Conservation (phyloP, 257 asterid species). For the Thymus mandschuricus region DNA sequence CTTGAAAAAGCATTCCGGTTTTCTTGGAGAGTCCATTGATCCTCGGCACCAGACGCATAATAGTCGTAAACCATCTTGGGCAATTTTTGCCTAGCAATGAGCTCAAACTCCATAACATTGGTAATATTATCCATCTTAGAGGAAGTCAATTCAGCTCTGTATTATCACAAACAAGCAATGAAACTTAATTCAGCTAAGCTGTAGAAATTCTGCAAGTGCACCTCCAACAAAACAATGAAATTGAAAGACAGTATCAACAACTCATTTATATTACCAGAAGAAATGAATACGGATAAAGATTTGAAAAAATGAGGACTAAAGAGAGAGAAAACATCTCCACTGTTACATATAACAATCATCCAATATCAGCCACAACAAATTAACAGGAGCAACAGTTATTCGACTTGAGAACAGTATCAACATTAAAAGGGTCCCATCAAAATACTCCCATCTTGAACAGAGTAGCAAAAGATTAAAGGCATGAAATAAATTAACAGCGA, state of each 20-base stretch:
- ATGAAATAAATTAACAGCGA: no score
- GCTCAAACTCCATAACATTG: slow-evolving; percentile 68
- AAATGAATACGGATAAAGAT: not conserved
- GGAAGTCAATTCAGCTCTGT: slow-evolving; percentile 28
- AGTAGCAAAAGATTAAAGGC: no score
- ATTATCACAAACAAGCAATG: slow-evolving; percentile 20
- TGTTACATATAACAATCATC: not conserved
- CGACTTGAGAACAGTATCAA: not conserved
- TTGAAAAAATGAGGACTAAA: not conserved
- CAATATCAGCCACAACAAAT: not conserved
- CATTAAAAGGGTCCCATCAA: no score
- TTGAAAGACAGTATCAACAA: not conserved
- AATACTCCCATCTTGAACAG: no score
- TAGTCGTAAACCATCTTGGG: slow-evolving; percentile 76
- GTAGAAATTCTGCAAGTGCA: slow-evolving; percentile 2
- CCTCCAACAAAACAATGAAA: not conserved
- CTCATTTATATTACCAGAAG: not conserved
- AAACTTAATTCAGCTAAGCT: slow-evolving; percentile 5
- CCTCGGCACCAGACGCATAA: slow-evolving; percentile 79
- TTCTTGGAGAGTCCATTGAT: slow-evolving; percentile 75
- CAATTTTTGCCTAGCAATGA: slow-evolving; percentile 57
- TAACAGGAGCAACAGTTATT: slow-evolving; percentile 6
- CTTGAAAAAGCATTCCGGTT: slow-evolving; percentile 65
- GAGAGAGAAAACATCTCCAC: not conserved
- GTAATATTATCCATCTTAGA: slow-evolving; percentile 58